A percentile compares a stretch with the other conserved stretches of the same genome.
These are phyloP conservation scores for Decorospora gaudefroyi DNA, from an alignment of 2,329 filamentous ascomycete species.

Conservation along the genomic window DNA sequence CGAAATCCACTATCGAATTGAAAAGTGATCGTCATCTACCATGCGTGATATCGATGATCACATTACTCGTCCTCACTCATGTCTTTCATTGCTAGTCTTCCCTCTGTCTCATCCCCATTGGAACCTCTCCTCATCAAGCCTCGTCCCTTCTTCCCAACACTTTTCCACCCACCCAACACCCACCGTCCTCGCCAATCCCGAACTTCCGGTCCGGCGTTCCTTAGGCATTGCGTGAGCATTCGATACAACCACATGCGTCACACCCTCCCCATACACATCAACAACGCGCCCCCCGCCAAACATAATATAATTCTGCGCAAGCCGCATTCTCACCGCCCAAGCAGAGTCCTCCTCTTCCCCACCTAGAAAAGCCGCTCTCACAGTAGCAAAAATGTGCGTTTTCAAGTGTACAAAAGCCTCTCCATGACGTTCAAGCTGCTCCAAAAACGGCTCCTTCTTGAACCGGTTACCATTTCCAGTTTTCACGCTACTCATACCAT, in stretches of 20 bases:
- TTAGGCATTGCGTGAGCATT: slow-evolving; percentile 53
- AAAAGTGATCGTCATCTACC: too few relatives aligned
- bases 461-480: slow-evolving; percentile 23
- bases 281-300: slow-evolving; percentile 71
- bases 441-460: slow-evolving; percentile 26
- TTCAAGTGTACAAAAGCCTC: slow-evolving; percentile 31
- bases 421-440: slow-evolving; percentile 37
- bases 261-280: slow-evolving; percentile 55
- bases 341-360: slow-evolving; percentile 4
- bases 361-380: slow-evolving; percentile 30
- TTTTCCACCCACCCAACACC: slow-evolving; percentile 72
- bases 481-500: slow-evolving; percentile 49
- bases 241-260: slow-evolving; percentile 74
- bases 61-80: too few relatives aligned
- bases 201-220: slow-evolving; percentile 44
- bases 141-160: slow-evolving; percentile 77
- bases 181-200: slow-evolving; percentile 70
- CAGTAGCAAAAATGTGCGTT: slow-evolving; percentile 40
- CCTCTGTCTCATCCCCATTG: slow-evolving; percentile 44
- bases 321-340: slow-evolving; percentile 41
- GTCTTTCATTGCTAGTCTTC: too few relatives aligned
- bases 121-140: slow-evolving; percentile 68
- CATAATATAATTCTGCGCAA: slow-evolving; percentile 62
- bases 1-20: too few relatives aligned
- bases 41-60: neutral